Percentiles rank a stretch among this genome's conserved stretches.
Evolutionary conservation across 257 asterid genomes (phyloP).

Genomic region (Solanum neorickii): DNA sequence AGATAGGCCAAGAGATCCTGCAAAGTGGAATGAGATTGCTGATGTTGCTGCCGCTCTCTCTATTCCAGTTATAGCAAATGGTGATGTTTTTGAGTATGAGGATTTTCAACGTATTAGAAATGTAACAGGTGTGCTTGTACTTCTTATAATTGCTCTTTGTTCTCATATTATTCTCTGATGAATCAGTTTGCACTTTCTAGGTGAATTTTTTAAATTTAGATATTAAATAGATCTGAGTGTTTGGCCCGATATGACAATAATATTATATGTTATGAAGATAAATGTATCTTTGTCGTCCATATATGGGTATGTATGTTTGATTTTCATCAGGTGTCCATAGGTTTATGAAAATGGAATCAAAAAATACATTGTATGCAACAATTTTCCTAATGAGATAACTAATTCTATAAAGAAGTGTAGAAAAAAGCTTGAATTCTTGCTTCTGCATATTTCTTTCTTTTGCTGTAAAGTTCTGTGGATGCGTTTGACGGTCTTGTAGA

Average conservation of each 20-base stretch:
- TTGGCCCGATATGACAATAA: not conserved
- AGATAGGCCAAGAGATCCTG: conserved; percentile 97
- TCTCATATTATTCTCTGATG: not conserved
- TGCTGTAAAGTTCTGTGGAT: not conserved
- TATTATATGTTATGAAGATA: not conserved
- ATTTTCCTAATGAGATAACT: not conserved
- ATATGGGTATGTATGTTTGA: not conserved
- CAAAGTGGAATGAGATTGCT: conserved; percentile 86
- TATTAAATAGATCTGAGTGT: not conserved
- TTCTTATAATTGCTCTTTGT: not conserved
- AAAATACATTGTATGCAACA: not conserved
- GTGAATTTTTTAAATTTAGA: not conserved
- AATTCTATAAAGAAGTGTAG: not conserved
- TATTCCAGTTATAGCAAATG: conserved; percentile 91
- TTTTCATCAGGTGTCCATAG: not conserved
- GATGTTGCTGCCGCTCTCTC: conserved; percentile 82
- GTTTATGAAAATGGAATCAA: not conserved
- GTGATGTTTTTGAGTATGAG: conserved; percentile 81
- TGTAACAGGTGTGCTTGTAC: conserved; percentile 52
- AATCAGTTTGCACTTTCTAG: not conserved
- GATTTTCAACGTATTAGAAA: conserved; percentile 66
- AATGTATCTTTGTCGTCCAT: not conserved
- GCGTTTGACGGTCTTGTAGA: not conserved
- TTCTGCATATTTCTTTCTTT: not conserved
- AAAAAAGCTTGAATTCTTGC: not conserved